Conservation (phyloP, 371 early-diverging fungal species). For the Coemansia linderi region DNA sequence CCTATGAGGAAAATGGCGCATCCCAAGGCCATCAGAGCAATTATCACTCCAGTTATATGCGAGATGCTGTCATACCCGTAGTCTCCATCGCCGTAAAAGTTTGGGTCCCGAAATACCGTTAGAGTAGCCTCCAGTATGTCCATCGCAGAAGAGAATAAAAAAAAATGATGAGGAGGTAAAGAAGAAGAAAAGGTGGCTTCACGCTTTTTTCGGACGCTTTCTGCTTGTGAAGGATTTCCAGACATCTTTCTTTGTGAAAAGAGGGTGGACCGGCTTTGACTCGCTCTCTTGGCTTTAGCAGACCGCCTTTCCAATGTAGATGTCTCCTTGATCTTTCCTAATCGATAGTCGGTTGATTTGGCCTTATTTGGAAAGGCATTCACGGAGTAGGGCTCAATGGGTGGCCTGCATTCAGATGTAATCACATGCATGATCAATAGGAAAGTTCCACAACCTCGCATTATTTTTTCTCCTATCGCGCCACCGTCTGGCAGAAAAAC, state of each 20-base stretch:
- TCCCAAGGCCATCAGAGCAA: too few relatives aligned
- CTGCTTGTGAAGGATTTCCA: background rate
- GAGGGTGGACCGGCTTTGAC: background rate
- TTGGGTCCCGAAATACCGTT: too few relatives aligned
- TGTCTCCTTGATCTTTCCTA: background rate
- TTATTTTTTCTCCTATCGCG: background rate
- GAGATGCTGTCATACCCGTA: background rate
- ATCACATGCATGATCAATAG: background rate
- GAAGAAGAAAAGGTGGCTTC: too few relatives aligned
- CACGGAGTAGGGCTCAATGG: background rate
- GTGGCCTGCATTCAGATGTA: background rate
- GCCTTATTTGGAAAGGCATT: background rate
- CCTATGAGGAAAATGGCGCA: too few relatives aligned
- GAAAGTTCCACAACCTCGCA: background rate
- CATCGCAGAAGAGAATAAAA: too few relatives aligned
- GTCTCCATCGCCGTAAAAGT: too few relatives aligned
- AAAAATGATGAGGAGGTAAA: too few relatives aligned
- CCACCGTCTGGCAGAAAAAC: background rate
- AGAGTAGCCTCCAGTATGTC: too few relatives aligned
- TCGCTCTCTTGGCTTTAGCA: too few relatives aligned
- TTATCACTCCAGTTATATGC: background rate
- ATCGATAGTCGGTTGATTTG: background rate
- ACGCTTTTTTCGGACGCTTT: too few relatives aligned
- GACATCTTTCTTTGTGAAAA: background rate
- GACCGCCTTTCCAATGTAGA: background rate